These are phyloP conservation scores for Fusarium solani-melongenae DNA, from an alignment of 2,329 filamentous ascomycete species.

Conservation along the genomic window DNA sequence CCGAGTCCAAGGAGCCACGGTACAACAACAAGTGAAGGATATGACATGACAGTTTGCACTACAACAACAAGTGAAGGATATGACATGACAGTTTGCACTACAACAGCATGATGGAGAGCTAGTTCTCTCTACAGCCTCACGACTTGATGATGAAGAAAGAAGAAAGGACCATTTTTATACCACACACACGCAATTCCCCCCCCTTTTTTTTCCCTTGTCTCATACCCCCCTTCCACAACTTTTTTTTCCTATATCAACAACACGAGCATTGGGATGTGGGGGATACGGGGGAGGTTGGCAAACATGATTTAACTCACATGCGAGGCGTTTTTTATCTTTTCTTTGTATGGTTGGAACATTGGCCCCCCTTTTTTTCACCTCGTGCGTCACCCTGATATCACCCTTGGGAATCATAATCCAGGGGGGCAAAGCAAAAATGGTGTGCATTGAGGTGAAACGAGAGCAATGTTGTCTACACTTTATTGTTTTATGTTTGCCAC, in stretches of 20 bases:
- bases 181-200: neutral
- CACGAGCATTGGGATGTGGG: neutral
- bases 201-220: neutral
- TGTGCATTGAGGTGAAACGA: neutral
- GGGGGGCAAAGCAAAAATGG: neutral
- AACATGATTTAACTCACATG: neutral
- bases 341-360: constrained; percentile 9
- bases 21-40: constrained; percentile 17
- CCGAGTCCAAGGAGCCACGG: constrained; percentile 49
- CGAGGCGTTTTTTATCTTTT: constrained; percentile 12
- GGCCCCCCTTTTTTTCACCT: neutral
- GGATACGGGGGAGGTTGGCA: constrained; percentile 1
- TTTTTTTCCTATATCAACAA: constrained; percentile 10
- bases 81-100: neutral
- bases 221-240: constrained; percentile 2
- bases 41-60: neutral
- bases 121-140: constrained; percentile 13
- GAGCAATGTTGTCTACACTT: neutral
- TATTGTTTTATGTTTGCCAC: neutral
- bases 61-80: constrained; percentile 13
- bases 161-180: constrained; percentile 8
- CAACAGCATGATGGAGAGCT: neutral
- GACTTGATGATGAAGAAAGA: constrained; percentile 24
- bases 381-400: neutral
- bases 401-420: neutral